Base-by-base conservation (phyloP, 73 alveolate species). In the Paramecium pentaurelia region DNA sequence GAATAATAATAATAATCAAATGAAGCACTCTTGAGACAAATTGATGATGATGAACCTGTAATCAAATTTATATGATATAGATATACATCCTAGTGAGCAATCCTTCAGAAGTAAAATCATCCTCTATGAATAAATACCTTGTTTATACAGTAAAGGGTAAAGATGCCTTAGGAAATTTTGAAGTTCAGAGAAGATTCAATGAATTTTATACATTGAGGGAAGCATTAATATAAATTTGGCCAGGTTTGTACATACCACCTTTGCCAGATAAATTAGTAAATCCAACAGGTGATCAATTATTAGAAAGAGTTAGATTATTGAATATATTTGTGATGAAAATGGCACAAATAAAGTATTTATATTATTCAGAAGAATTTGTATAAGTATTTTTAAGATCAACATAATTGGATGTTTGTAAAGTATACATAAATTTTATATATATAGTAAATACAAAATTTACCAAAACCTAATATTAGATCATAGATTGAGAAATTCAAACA, bases 161-260 rank as follows among this genome's bases (percentile, higher is more conserved):
- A 42, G 88, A 75, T 42, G 60, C 58, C 18, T n/a, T 38, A 6
- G 88, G 88, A 4, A 30, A 30, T 22, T 75, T 75, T 25, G 88
- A 75, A 75, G 58, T 75, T 9, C 60, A 75, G 34, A 34, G 68
- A 38, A 75, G 88, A 75, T 75, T 75, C n/a, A 75, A 42, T 75
- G 88, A 75, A 28, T 42, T 75, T 11, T 75, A 75, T 18, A 42
- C 20, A 38, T 75, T 38, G n/a, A 30, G 88, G 18, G 88, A 75
- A 38, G 11, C 58, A 22, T 42, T 75, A 36, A 18, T 75, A 36
- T 14, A 11, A 20, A 36, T 38, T 30, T 75, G 88, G 88, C 88
- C 88, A 36, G 88, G 88, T n/a, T 38, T 38, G 22, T 75, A 75
- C 47, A 42, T 75, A 25, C 88, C 88, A 6, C 88, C 88, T n/a